phyloP scores from a whole-genome alignment of 345 rosid genomes.

The Aurinia saxatilis region DNA sequence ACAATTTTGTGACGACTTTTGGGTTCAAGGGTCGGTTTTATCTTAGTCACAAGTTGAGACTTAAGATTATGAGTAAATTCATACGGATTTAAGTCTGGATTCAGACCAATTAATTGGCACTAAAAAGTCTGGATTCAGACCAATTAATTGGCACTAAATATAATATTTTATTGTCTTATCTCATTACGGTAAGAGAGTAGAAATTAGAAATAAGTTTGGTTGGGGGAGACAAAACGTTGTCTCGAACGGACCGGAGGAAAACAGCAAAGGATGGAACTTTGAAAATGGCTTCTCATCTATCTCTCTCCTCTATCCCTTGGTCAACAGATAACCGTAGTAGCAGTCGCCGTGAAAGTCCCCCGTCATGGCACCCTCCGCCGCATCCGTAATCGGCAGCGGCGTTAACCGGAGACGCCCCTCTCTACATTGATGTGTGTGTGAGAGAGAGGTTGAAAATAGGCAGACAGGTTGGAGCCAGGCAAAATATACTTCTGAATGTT shows the following conservation, averaged over 20 bases:
- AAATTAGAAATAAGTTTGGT: not conserved
- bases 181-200: not conserved
- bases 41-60: not conserved
- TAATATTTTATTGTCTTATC: no score
- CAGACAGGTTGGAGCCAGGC: conserved; percentile 68
- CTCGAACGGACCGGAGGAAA: conserved; percentile 15
- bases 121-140: not conserved
- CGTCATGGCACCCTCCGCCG: not conserved
- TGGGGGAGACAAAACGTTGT: conserved; percentile 35
- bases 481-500: conserved; percentile 1
- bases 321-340: not conserved
- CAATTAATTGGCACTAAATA: not conserved
- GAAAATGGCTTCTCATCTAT: conserved; percentile 22
- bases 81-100: not conserved
- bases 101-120: not conserved
- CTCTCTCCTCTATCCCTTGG: not conserved
- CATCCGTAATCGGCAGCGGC: not conserved
- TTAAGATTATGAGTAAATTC: not conserved
- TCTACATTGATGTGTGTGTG: not conserved
- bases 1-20: no score
- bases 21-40: no score
- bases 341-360: no score
- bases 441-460: conserved; percentile 18
- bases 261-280: conserved; percentile 2
- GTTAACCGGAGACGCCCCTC: not conserved